Conservation (phyloP, 495 filamentous ascomycete genomes). For the Hypomontagnella submonticulosa region DNA sequence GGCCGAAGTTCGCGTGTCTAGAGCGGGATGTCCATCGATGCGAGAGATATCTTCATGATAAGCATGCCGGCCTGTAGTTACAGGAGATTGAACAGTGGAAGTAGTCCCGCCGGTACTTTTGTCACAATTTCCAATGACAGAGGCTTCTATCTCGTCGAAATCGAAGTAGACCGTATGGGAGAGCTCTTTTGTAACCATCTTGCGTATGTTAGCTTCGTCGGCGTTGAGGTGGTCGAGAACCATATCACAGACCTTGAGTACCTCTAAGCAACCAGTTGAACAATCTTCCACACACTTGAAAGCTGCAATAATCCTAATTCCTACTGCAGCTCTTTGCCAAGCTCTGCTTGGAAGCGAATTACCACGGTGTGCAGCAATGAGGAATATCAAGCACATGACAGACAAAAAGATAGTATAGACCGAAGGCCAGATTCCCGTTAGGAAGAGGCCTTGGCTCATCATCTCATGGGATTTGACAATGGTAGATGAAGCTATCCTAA, state of each 20-base stretch:
- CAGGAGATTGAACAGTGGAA: too few relatives aligned
- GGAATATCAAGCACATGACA: slow-evolving; percentile 15
- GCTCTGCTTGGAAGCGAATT: slow-evolving; percentile 4
- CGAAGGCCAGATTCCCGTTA: slow-evolving; percentile 9
- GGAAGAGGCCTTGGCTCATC: slow-evolving; percentile 5
- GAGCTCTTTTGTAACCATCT: slow-evolving; percentile 10
- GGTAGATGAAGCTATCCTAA: slow-evolving; percentile 14
- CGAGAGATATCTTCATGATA: too few relatives aligned
- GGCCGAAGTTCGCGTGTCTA: background rate
- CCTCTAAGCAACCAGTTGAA: slow-evolving; percentile 4
- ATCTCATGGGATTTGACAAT: slow-evolving; percentile 13
- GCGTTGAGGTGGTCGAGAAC: background rate
- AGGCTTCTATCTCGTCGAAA: slow-evolving; percentile 10
- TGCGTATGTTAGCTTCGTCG: background rate
- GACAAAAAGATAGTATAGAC: slow-evolving; percentile 14
- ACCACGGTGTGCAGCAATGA: slow-evolving; percentile 13
- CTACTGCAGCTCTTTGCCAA: slow-evolving; percentile 12
- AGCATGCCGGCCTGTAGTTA: too few relatives aligned
- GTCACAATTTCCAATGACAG: background rate
- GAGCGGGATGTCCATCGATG: too few relatives aligned
- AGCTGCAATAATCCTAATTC: slow-evolving; percentile 11
- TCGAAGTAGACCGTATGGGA: slow-evolving; percentile 17
- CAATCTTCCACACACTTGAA: slow-evolving; percentile 14
- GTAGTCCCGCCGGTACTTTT: background rate
- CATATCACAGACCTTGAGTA: slow-evolving; percentile 3